A percentile compares a stretch with the other conserved stretches of the same genome.
phyloP scores from a whole-genome alignment of 1,139 yeast species.

The Kurtzmaniella quercitrusa region DNA sequence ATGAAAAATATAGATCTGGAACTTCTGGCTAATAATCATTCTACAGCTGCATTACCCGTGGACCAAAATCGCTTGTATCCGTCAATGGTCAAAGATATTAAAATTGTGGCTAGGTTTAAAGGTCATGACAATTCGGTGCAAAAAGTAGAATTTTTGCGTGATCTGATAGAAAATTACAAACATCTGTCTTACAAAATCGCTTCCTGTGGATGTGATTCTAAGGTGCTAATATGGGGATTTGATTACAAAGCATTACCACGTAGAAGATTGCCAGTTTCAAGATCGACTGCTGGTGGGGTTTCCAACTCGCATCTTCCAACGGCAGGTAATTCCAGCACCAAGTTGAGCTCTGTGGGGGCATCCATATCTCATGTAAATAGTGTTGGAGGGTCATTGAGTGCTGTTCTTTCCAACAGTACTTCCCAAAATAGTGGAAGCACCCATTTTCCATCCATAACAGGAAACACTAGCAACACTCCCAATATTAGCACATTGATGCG shows the following conservation, averaged over 20 bases:
- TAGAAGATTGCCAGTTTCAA: constrained; percentile 20
- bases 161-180: constrained; percentile 17
- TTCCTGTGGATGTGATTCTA: constrained; percentile 71
- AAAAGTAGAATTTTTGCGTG: constrained; percentile 34
- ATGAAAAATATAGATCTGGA: constrained; percentile 10
- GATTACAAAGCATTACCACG: constrained; percentile 57
- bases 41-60: background rate
- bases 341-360: background rate
- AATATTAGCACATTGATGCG: background rate
- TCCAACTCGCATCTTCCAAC: background rate
- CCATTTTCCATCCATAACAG: background rate
- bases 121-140: constrained; percentile 69
- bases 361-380: background rate
- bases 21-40: background rate
- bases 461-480: background rate
- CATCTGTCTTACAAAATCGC: constrained; percentile 50
- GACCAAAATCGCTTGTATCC: constrained; percentile 19
- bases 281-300: background rate
- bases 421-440: background rate
- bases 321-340: constrained; percentile 1
- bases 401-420: background rate
- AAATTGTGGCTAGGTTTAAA: constrained; percentile 47
- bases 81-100: constrained; percentile 39
- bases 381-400: background rate
- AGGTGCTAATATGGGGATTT: constrained; percentile 68